A percentile compares a stretch with the other conserved stretches of the same genome.
Evolutionary conservation across 176 grass and related monocot species (phyloP).

Genomic region (Hyparrhenia diplandra): DNA sequence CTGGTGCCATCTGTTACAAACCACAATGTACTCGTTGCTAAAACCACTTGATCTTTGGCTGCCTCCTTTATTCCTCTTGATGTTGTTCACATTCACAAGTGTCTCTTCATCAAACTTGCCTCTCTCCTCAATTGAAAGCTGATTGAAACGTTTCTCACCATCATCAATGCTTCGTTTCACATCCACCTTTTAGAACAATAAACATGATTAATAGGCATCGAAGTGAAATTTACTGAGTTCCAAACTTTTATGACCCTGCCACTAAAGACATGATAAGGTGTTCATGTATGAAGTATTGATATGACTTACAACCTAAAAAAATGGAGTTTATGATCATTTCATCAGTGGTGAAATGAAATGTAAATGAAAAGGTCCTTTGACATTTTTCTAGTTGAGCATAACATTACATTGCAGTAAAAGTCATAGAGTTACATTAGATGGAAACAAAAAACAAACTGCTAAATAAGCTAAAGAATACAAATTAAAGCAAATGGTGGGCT

Average conservation of each 20-base stretch:
- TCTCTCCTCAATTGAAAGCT: conserved; percentile 96
- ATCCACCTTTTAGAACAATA: conserved; percentile 63
- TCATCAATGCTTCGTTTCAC: conserved; percentile 81
- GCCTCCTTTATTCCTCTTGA: conserved; percentile 78
- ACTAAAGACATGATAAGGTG: conserved; percentile 5
- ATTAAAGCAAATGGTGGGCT: conserved; percentile 17
- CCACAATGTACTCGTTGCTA: conserved; percentile 99
- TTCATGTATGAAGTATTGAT: background rate
- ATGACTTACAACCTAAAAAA: background rate
- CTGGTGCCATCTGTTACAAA: conserved; percentile 31
- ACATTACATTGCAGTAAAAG: conserved; percentile 10
- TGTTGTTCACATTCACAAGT: conserved; percentile 93
- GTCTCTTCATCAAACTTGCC: conserved; percentile 99
- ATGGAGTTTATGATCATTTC: background rate
- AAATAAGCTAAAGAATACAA: conserved; percentile 4
- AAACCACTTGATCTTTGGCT: conserved; percentile 63
- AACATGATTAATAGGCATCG: background rate
- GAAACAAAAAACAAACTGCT: background rate
- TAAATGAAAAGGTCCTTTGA: background rate
- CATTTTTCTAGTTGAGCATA: background rate
- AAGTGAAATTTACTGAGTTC: background rate
- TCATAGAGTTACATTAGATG: background rate
- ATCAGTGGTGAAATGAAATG: background rate
- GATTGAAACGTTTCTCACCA: conserved; percentile 95
- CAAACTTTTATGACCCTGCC: background rate